These are phyloP conservation scores for Rehmannia glutinosa DNA, from an alignment of 257 asterid species.

Conservation along the genomic window DNA sequence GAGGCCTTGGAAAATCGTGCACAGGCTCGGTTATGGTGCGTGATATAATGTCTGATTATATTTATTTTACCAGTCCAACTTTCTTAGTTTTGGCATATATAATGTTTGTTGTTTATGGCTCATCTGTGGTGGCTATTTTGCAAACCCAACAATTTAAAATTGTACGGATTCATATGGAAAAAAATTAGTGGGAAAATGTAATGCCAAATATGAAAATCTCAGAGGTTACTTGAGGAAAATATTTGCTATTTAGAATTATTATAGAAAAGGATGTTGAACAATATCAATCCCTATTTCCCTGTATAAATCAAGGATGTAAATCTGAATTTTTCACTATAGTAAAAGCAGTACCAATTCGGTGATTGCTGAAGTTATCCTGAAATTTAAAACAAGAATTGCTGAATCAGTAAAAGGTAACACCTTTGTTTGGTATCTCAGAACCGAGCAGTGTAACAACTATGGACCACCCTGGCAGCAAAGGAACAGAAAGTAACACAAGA, in stretches of 20 bases:
- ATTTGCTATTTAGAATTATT: background rate
- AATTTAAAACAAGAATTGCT: background rate
- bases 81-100: conserved; percentile 7
- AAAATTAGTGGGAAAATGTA: background rate
- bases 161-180: background rate
- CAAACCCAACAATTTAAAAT: background rate
- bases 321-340: background rate
- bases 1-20: conserved; percentile 92
- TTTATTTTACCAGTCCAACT: background rate
- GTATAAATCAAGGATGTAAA: background rate
- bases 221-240: background rate
- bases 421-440: conserved; percentile 5
- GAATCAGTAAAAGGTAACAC: too few relatives aligned
- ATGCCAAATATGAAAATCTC: background rate
- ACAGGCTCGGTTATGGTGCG: conserved; percentile 95
- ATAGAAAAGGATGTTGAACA: background rate
- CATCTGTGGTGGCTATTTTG: background rate
- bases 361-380: background rate
- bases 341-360: background rate
- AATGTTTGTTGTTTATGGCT: background rate
- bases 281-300: background rate
- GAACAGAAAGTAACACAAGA: background rate
- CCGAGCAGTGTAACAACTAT: background rate
- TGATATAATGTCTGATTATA: background rate
- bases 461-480: background rate